Base-by-base conservation (phyloP, 352 stramenopile genomes). In the Globisporangium carolinianum region DNA sequence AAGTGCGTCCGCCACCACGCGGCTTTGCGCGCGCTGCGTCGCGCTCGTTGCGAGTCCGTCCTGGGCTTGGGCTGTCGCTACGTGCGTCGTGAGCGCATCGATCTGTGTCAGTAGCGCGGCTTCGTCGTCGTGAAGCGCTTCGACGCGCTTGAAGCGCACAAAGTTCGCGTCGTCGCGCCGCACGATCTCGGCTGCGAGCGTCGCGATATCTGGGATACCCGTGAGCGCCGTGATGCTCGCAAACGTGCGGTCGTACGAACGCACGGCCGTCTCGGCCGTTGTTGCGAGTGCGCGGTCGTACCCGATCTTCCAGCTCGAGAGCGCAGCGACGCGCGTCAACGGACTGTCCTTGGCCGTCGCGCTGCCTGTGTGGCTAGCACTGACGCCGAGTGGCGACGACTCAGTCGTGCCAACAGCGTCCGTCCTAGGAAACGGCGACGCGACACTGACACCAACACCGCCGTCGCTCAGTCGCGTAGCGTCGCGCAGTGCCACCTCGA, bases 291-390 rank as follows among this genome's bases (percentile, higher is more conserved):
- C 79, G 49, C 73, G 72, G 56, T 91, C 79, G 18, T 87, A 78
- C 1, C 75, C 81, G 58, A 88, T 91, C 53, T 89, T 88, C 79
- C 82, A 90, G 5, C 75, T 73, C 9, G 82, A 89, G 15, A 86
- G 54, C 18, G 67, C 79, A 5, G 76, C 71, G 24, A 88, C 69
- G 32, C 74, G 77, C 53, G 76, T 71, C 9, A 89, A 60, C 5
- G 74, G 59, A 47, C 60, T 79, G 12, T 75, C 62, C 42, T 75
- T 70, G 18, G 18, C 56, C 8, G 53, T 12, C n/a, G 17, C 15
- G 39, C 6, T 17, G 4, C 36, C 37, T 32, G 2, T 3, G 24
- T 32, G 24, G 5, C 5, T 18, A 52, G 32, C 47, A 62, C 42
- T 52, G 17, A 4, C 47, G 61, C 55, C 15, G 53, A 60, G 15